phyloP scores from a whole-genome alignment of 139 green algal genomes.

The Chlorella sp. region DNA sequence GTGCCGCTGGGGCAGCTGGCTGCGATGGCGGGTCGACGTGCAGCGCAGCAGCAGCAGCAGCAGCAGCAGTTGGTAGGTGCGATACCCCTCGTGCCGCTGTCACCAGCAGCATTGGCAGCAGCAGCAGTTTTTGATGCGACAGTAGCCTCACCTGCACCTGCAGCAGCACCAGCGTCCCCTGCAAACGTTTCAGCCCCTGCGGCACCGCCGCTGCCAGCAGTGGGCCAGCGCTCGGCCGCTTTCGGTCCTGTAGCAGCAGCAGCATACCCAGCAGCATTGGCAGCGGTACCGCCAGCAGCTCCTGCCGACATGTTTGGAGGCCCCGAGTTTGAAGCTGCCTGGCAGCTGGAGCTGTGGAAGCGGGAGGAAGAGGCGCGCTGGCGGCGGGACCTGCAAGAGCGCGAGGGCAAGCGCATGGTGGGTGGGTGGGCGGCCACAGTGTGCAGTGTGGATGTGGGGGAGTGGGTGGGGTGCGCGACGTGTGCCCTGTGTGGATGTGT shows the following conservation, averaged over 20 bases:
- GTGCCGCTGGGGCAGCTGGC: no score
- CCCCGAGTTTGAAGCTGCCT: slow-evolving; percentile 56
- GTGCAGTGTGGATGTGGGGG: no score
- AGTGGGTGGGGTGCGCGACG: no score
- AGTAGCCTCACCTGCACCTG: no score
- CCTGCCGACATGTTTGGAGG: neutral
- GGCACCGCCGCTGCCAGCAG: neutral
- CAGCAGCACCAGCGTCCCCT: neutral
- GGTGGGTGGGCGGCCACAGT: neutral
- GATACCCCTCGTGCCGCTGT: neutral
- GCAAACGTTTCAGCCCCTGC: no score
- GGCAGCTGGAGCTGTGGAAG: slow-evolving; percentile 55
- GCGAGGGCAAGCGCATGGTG: slow-evolving; percentile 54
- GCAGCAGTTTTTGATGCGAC: neutral
- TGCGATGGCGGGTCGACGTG: no score
- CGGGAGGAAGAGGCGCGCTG: slow-evolving; percentile 49
- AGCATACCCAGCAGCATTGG: neutral
- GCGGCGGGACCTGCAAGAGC: slow-evolving; percentile 38
- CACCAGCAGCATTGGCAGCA: neutral
- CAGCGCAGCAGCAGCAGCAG: no score
- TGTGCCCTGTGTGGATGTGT: no score
- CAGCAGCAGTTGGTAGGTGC: no score
- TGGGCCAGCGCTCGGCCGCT: neutral
- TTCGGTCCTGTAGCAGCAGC: neutral
- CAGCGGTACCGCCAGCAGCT: neutral